A percentile compares a stretch with the other conserved stretches of the same genome.
Conservation (phyloP, 371 early-diverging fungal species). For the Rhizopus arrhizus region DNA sequence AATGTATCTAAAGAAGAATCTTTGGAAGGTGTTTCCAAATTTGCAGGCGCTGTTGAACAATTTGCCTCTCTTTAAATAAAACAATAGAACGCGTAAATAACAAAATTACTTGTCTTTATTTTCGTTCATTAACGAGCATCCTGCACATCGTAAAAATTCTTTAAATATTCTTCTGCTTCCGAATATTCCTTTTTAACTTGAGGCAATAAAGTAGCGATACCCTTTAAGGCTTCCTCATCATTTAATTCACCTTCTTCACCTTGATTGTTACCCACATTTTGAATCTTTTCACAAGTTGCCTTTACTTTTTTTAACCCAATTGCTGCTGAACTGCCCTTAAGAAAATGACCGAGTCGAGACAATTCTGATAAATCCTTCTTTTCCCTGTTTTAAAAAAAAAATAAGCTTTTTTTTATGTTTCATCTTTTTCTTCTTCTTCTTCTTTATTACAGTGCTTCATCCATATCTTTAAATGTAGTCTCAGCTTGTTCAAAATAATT, state of each 20-base stretch:
- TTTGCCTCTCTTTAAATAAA: conserved; percentile 32
- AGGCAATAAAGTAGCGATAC: conserved; percentile 62
- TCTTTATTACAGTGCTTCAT: conserved; percentile 65
- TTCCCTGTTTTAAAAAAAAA: conserved; percentile 42
- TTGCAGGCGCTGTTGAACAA: conserved; percentile 63
- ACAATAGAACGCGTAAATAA: neutral
- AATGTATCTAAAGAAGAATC: conserved; percentile 70
- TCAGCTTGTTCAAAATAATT: conserved; percentile 82
- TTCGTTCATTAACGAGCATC: conserved; percentile 34
- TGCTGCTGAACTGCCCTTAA: conserved; percentile 91
- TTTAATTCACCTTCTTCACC: conserved; percentile 60
- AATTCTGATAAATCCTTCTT: conserved; percentile 70
- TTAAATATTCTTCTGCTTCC: conserved; percentile 76
- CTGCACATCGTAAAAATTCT: conserved; percentile 71
- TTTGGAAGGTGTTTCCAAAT: conserved; percentile 63
- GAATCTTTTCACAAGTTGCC: conserved; percentile 83
- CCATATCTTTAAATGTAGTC: conserved; percentile 68
- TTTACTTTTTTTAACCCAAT: conserved; percentile 84
- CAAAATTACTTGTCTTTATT: neutral
- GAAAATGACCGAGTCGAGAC: conserved; percentile 84
- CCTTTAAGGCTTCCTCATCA: conserved; percentile 64
- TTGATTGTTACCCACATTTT: conserved; percentile 79
- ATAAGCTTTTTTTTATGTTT: neutral
- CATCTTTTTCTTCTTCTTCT: no score
- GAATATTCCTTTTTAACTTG: conserved; percentile 72